Conservation (phyloP, 202 grass and related monocot genomes). For the Setaria italica region DNA sequence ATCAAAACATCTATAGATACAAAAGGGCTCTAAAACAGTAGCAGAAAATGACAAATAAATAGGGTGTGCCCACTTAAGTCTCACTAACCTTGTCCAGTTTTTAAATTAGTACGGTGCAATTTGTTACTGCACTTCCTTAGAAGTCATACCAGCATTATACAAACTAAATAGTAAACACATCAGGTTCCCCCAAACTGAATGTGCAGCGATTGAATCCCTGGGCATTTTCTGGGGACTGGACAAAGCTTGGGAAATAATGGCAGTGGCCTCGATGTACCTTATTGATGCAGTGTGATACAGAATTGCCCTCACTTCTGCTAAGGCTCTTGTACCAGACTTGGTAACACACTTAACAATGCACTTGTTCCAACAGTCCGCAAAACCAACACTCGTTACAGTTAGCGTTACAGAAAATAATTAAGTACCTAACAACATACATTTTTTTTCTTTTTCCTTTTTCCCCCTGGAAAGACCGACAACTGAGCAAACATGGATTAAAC, state of each 20-base stretch:
- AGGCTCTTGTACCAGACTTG: slow-evolving; percentile 63
- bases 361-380: slow-evolving; percentile 59
- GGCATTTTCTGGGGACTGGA: slow-evolving; percentile 39
- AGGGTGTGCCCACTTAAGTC: not conserved
- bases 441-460: no score
- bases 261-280: slow-evolving; percentile 66
- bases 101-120: not conserved
- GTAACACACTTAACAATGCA: slow-evolving; percentile 64
- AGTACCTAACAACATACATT: no score
- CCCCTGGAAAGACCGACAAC: no score
- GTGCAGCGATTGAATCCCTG: not conserved
- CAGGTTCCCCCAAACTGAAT: not conserved
- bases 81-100: not conserved
- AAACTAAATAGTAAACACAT: not conserved
- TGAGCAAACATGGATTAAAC: no score
- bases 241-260: slow-evolving; percentile 47
- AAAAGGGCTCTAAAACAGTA: not conserved
- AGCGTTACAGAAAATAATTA: not conserved
- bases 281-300: slow-evolving; percentile 56
- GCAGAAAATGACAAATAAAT: not conserved
- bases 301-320: slow-evolving; percentile 61
- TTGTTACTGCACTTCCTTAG: not conserved
- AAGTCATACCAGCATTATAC: not conserved
- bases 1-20: not conserved
- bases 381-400: not conserved